These are phyloP conservation scores for Solanum medicagineum DNA, from an alignment of 257 asterid species.

Conservation along the genomic window DNA sequence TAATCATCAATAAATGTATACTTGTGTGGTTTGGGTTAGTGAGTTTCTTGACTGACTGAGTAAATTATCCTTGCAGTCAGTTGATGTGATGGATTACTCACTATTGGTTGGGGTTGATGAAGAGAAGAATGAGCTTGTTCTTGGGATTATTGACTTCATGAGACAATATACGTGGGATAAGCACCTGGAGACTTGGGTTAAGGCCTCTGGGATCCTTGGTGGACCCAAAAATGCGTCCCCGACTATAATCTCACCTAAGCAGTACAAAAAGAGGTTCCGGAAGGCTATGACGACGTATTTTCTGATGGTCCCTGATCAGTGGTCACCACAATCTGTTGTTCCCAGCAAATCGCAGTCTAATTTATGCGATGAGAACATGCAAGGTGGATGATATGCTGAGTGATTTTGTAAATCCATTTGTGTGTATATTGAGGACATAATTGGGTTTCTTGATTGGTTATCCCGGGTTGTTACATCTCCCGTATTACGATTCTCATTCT, in stretches of 20 bases:
- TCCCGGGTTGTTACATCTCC: conserved; percentile 11
- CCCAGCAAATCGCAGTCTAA: conserved; percentile 60
- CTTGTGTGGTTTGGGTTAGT: neutral
- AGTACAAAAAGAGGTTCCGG: conserved; percentile 89
- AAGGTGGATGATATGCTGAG: conserved; percentile 8
- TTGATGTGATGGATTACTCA: conserved; percentile 94
- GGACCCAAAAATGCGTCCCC: conserved; percentile 77
- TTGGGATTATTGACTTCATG: conserved; percentile 95
- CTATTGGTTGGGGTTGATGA: conserved; percentile 84
- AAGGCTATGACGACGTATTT: conserved; percentile 93
- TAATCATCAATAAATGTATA: neutral
- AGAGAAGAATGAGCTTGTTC: conserved; percentile 85
- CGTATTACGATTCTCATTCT: conserved; percentile 20
- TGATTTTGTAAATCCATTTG: conserved; percentile 3
- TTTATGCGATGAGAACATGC: conserved; percentile 36
- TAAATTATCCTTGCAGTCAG: conserved; percentile 33
- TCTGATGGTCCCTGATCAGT: conserved; percentile 90
- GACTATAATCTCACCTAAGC: conserved; percentile 84
- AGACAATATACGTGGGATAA: conserved; percentile 98
- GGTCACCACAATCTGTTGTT: conserved; percentile 57
- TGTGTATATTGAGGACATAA: conserved; percentile 15
- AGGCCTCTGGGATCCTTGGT: conserved; percentile 90
- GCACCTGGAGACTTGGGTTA: conserved; percentile 94
- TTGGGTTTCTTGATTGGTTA: conserved; percentile 10
- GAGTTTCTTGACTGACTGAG: neutral